Evolutionary conservation across 1,139 yeast genomes (phyloP), one percentile per base, ranked within the genome.

Genomic region (Candida tropicalis): DNA sequence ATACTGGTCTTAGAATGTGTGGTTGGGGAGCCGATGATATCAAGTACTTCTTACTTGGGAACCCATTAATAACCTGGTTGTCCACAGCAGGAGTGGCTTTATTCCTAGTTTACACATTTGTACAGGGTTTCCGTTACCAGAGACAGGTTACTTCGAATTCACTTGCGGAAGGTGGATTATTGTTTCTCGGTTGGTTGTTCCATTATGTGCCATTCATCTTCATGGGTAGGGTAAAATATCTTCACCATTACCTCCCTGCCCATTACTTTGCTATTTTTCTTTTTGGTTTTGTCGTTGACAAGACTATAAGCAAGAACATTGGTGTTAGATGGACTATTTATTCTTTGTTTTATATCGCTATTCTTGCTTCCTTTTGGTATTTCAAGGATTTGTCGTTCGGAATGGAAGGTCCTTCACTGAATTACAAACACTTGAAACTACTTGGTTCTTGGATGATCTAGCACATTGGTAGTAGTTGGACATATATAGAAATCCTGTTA

Each of bases 211-310:
- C 99, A 28, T 93, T 93, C 63, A 79, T 87, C 39, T 73, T 90
- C 51, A 93, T 93, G 99, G 89, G 96, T 17, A 87, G 99, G 74
- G 98, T 93, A 51, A 90, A 97, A 4, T 93, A 93, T 61, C 91
- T 93, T 38, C 99, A 93, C 65, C 99, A 93, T 68, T 93, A 93
- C 65, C 77, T 90, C 55, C 99, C 99, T 24, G 97, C 99, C 0
- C 77, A 90, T 52, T 93, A 90, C 70, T 93, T 95, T 70, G 98
- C 98, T 42, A 82, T 93, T 74, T 70, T 93, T 51, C 82, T 88
- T 26, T 48, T 58, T 28, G 77, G 73, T 0, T 73, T 59, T 43
- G 48, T 70, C 11, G 50, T 70, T 49, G 77, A 73, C 46, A 51
- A 52, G 9, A 43, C 62, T 11, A 51, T 63, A 2, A 13, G 39